These are phyloP conservation scores for Volvariella volvacea DNA, from an alignment of 1,284 basidiomycete genomes.

Conservation along the genomic window DNA sequence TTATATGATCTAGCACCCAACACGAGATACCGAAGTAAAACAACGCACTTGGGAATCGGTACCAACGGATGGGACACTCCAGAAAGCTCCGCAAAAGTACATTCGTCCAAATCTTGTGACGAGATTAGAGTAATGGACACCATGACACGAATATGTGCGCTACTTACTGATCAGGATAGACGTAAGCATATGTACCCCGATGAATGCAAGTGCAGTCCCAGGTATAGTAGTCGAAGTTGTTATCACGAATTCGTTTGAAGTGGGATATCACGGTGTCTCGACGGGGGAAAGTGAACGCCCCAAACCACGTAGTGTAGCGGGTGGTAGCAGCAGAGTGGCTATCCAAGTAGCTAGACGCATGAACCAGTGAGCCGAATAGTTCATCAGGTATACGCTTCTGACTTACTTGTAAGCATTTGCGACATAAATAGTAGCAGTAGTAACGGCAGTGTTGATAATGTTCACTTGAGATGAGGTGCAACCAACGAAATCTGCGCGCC, in stretches of 20 bases:
- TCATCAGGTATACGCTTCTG: not conserved
- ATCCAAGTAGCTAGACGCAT: conserved; percentile 17
- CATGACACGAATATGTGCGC: not conserved
- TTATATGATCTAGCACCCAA: too few species aligned
- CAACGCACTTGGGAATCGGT: conserved; percentile 7
- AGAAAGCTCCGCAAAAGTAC: conserved; percentile 7
- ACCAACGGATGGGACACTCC: conserved; percentile 2
- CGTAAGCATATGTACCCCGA: conserved; percentile 34
- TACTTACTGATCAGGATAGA: conserved; percentile 29
- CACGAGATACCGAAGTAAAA: too few species aligned
- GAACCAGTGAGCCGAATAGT: not conserved
- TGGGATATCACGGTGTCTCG: conserved; percentile 33
- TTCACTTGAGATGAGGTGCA: conserved; percentile 33
- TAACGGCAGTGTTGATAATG: conserved; percentile 26
- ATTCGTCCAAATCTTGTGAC: conserved; percentile 1
- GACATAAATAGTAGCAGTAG: conserved; percentile 34
- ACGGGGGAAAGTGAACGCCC: conserved; percentile 31
- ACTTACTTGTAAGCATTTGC: conserved; percentile 25
- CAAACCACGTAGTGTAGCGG: conserved; percentile 45
- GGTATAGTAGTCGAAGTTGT: conserved; percentile 25
- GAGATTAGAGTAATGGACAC: not conserved
- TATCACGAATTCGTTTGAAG: conserved; percentile 28
- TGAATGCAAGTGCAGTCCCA: conserved; percentile 41
- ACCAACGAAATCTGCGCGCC: conserved; percentile 30
- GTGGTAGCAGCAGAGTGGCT: conserved; percentile 19